A percentile compares a stretch with the other conserved stretches of the same genome.
Evolutionary conservation across 441 rosid species (phyloP).

Genomic region (Croton setiger): DNA sequence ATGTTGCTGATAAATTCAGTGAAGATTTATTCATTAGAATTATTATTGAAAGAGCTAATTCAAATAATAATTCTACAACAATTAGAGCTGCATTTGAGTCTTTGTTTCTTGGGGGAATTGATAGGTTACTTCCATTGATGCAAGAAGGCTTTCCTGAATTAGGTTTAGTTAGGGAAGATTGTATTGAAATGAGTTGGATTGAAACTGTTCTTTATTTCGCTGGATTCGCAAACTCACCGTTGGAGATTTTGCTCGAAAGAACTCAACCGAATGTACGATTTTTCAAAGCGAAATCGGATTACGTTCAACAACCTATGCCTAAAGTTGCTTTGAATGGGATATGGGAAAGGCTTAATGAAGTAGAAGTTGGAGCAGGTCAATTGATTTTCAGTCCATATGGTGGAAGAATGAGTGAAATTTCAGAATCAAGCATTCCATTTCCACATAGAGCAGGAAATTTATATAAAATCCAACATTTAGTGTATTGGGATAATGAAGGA

Average conservation of each 20-base stretch:
- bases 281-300: constrained; percentile 58
- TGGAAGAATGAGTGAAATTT: constrained; percentile 46
- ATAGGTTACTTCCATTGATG: constrained; percentile 35
- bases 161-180: constrained; percentile 42
- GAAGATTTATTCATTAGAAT: constrained; percentile 45
- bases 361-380: constrained; percentile 22
- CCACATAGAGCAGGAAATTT: constrained; percentile 46
- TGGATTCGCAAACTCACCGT: constrained; percentile 30
- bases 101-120: constrained; percentile 40
- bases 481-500: constrained; percentile 36
- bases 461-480: constrained; percentile 42
- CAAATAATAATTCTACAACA: constrained; percentile 2
- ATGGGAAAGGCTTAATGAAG: constrained; percentile 34
- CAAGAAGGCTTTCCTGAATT: constrained; percentile 42
- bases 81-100: constrained; percentile 27
- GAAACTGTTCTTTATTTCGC: constrained; percentile 38
- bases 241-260: constrained; percentile 37
- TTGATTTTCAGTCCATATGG: constrained; percentile 44
- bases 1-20: constrained; percentile 35
- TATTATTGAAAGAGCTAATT: constrained; percentile 24
- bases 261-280: constrained; percentile 25
- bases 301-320: constrained; percentile 35
- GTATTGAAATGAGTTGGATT: constrained; percentile 48
- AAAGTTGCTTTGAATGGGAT: constrained; percentile 35
- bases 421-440: constrained; percentile 36